These are phyloP conservation scores for Avena insularis DNA, from an alignment of 176 grass and related monocot species.

Conservation along the genomic window DNA sequence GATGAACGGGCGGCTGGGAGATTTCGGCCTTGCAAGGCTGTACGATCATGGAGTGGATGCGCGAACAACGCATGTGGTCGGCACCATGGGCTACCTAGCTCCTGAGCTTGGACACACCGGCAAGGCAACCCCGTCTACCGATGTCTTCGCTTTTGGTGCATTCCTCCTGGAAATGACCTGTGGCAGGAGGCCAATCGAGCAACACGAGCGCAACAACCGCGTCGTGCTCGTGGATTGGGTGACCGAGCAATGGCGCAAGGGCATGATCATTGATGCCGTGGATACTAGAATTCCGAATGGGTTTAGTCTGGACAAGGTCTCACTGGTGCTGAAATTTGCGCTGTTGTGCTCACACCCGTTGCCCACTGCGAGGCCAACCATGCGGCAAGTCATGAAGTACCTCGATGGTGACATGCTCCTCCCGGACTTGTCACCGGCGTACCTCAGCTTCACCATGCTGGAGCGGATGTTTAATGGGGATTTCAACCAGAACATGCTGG, in stretches of 20 bases:
- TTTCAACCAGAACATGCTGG: not conserved
- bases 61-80: slow-evolving; percentile 39
- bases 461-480: slow-evolving; percentile 5
- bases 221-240: not conserved
- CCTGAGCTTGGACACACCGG: slow-evolving; percentile 43
- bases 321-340: slow-evolving; percentile 47
- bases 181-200: slow-evolving; percentile 39
- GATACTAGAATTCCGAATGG: not conserved
- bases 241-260: slow-evolving; percentile 1
- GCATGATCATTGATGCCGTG: not conserved
- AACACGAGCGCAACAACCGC: not conserved
- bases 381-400: slow-evolving; percentile 50
- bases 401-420: slow-evolving; percentile 41
- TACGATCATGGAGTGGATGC: slow-evolving; percentile 42
- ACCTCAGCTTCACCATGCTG: slow-evolving; percentile 2
- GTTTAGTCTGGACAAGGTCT: slow-evolving; percentile 31
- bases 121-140: slow-evolving; percentile 40
- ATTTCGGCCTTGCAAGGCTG: slow-evolving; percentile 46
- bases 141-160: slow-evolving; percentile 46
- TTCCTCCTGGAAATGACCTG: slow-evolving; percentile 50
- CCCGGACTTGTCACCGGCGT: slow-evolving; percentile 31
- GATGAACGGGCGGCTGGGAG: slow-evolving; percentile 45
- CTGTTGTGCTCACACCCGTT: slow-evolving; percentile 56
- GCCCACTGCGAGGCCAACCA: slow-evolving; percentile 46
- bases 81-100: slow-evolving; percentile 47